phyloP scores from a whole-genome alignment of 1,284 basidiomycete species.

The Moniliella sp. region DNA sequence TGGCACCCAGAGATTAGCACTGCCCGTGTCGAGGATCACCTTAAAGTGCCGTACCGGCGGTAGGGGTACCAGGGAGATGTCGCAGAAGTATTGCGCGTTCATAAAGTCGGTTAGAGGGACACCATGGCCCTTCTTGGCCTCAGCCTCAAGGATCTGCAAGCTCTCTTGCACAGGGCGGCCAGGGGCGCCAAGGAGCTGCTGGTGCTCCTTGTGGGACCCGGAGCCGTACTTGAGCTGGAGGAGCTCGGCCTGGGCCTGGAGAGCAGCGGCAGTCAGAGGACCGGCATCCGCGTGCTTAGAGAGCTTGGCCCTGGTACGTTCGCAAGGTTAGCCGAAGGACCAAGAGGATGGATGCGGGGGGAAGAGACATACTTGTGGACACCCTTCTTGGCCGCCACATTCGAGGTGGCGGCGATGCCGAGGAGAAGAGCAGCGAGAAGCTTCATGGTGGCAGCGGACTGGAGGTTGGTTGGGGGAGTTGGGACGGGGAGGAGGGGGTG shows the following conservation, averaged over 20 bases:
- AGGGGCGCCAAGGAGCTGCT: no score
- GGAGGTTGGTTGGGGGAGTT: constrained; percentile 49
- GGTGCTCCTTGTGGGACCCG: constrained; percentile 11
- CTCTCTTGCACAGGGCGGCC: no score
- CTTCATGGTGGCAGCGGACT: constrained; percentile 12
- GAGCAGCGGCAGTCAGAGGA: constrained; percentile 48
- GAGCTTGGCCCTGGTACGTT: constrained; percentile 23
- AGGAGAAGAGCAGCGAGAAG: constrained; percentile 36
- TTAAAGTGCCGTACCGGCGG: constrained; percentile 49
- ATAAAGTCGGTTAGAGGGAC: constrained; percentile 86
- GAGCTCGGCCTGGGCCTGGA: constrained; percentile 43
- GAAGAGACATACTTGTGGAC: constrained; percentile 11
- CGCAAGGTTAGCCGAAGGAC: constrained; percentile 1
- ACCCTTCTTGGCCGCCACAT: constrained; percentile 37
- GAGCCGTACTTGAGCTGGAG: constrained; percentile 25
- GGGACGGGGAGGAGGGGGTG: constrained; percentile 36
- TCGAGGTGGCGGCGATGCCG: constrained; percentile 39
- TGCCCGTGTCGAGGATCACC: constrained; percentile 73
- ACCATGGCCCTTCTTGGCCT: constrained; percentile 52
- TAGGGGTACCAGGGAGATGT: constrained; percentile 61
- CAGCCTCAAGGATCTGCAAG: no score
- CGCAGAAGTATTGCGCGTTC: constrained; percentile 90
- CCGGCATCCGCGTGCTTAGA: constrained; percentile 45
- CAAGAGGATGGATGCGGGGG: no score
- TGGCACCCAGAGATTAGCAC: constrained; percentile 83